Percentiles rank a stretch among this genome's conserved stretches.
Conservation (phyloP, 2,329 filamentous ascomycete species). For the Daldinia sp. region DNA sequence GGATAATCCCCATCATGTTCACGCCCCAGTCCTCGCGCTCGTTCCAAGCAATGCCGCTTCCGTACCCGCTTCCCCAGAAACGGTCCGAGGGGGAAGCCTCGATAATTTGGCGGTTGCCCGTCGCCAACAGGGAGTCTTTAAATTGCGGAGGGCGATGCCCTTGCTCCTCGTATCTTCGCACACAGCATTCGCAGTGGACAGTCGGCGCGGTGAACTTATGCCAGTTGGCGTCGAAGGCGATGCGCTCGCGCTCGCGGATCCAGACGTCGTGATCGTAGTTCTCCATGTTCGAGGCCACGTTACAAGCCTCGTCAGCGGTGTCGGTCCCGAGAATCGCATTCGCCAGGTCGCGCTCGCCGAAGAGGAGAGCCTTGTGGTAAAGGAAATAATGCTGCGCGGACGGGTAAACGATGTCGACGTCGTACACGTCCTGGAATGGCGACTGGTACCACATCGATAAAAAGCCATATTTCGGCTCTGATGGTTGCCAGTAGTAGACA, state of each 20-base stretch:
- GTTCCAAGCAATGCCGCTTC: background rate
- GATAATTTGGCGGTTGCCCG: background rate
- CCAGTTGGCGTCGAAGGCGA: conserved; percentile 66
- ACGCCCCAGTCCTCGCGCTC: background rate
- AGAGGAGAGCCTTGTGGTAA: background rate
- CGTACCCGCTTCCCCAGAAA: background rate
- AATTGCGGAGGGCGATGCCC: too few relatives aligned
- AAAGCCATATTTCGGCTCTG: conserved; percentile 24
- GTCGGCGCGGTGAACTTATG: conserved; percentile 64
- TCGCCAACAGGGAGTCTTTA: background rate
- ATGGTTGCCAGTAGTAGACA: conserved; percentile 34
- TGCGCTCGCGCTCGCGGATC: conserved; percentile 57
- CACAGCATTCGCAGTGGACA: too few relatives aligned
- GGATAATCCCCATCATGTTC: background rate
- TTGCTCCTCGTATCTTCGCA: too few relatives aligned
- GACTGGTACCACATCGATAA: conserved; percentile 34
- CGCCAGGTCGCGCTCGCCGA: too few relatives aligned
- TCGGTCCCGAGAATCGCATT: too few relatives aligned
- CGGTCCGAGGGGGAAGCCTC: background rate
- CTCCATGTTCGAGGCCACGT: background rate
- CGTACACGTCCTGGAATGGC: conserved; percentile 32
- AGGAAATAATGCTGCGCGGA: conserved; percentile 60
- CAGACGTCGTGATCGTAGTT: conserved; percentile 51
- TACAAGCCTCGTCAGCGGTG: background rate
- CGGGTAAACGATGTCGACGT: conserved; percentile 49